phyloP scores from a whole-genome alignment of 2,329 filamentous ascomycete genomes.

The Hysterium pulicare region DNA sequence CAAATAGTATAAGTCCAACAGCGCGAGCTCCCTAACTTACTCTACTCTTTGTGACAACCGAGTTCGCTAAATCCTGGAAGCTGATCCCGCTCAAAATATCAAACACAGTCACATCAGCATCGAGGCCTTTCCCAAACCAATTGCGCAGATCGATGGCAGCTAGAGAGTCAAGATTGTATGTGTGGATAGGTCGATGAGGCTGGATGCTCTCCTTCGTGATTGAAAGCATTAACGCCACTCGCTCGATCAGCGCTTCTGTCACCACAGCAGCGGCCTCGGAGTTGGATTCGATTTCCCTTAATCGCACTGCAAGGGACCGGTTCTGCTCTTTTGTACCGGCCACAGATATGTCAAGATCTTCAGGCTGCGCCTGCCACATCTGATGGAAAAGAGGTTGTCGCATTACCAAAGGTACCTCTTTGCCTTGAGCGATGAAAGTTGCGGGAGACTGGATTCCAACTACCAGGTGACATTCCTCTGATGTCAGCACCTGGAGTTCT shows the following conservation, averaged over 20 bases:
- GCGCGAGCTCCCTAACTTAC: no score
- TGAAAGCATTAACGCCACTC: background rate
- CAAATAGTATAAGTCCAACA: no score
- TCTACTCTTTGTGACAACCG: background rate
- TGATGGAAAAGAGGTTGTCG: background rate
- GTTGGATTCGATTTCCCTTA: background rate
- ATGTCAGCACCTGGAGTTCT: background rate
- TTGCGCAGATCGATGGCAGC: slow-evolving; percentile 11
- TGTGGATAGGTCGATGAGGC: background rate
- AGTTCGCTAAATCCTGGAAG: background rate
- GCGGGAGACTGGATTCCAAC: background rate
- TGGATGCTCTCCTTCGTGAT: background rate
- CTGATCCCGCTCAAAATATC: slow-evolving; percentile 4
- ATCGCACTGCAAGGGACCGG: background rate
- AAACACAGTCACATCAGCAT: slow-evolving; percentile 7
- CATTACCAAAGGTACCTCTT: background rate
- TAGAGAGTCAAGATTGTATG: slow-evolving; percentile 10
- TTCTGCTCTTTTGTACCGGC: background rate
- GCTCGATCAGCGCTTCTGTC: background rate
- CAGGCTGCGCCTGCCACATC: background rate
- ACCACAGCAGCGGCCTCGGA: background rate
- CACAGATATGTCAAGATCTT: background rate
- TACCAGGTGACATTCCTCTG: slow-evolving; percentile 1
- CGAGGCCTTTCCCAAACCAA: slow-evolving; percentile 8
- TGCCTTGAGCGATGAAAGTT: background rate